Conservation (phyloP, 805 yeast genomes). For the Wickerhamiella sorbophila region DNA sequence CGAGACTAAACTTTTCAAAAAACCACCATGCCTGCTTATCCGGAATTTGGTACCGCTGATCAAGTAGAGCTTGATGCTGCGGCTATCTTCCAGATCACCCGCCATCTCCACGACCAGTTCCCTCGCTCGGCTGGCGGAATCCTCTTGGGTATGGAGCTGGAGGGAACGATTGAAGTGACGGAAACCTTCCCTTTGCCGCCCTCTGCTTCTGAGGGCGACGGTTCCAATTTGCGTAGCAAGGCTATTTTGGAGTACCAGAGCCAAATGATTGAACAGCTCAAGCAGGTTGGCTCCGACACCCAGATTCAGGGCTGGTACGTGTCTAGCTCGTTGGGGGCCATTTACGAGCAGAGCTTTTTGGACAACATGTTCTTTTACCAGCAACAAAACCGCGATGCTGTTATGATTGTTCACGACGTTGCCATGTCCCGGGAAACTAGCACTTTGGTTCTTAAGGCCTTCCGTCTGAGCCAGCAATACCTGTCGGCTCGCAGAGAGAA, state of each 20-base stretch:
- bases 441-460: conserved; percentile 48
- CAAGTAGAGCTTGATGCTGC: conserved; percentile 16
- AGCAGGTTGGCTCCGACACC: conserved; percentile 47
- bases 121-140: conserved; percentile 20
- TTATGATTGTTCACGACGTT: conserved; percentile 54
- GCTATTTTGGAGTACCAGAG: conserved; percentile 54
- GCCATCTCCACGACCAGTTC: conserved; percentile 17
- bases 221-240: conserved; percentile 46
- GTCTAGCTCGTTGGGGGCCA: conserved; percentile 53
- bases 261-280: conserved; percentile 48
- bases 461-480: conserved; percentile 50
- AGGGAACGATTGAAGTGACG: conserved; percentile 14
- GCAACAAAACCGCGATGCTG: conserved; percentile 35
- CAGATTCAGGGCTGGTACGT: conserved; percentile 76
- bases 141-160: conserved; percentile 15
- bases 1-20: background rate
- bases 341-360: conserved; percentile 44
- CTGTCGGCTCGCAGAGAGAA: conserved; percentile 36
- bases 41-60: background rate
- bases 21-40: conserved; percentile 1
- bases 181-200: conserved; percentile 50
- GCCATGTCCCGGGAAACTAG: conserved; percentile 43
- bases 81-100: conserved; percentile 17
- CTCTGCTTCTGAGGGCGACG: conserved; percentile 39
- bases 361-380: conserved; percentile 60